Conservation (phyloP, 306 rosid genomes). For the Medicago lupulina region DNA sequence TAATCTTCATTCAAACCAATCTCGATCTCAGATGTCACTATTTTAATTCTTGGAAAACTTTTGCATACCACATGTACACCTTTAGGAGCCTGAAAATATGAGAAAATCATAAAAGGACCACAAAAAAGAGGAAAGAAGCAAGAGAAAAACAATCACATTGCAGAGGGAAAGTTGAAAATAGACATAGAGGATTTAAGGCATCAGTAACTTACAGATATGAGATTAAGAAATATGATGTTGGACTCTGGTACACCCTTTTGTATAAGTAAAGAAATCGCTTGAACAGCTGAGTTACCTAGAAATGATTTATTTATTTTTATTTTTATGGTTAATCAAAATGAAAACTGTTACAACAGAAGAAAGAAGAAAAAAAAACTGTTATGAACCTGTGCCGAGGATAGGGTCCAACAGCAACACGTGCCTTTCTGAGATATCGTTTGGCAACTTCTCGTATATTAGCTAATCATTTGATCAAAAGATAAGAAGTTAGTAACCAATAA, state of each 20-base stretch:
- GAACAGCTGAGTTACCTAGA: conserved; percentile 96
- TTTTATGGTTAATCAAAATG: conserved; percentile 23
- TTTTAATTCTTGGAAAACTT: conserved; percentile 91
- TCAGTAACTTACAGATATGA: conserved; percentile 84
- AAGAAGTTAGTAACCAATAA: conserved; percentile 20
- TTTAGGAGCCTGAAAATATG: conserved; percentile 79
- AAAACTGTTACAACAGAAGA: neutral
- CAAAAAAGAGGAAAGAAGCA: conserved; percentile 13
- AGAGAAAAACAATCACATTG: neutral
- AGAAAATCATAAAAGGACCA: conserved; percentile 12
- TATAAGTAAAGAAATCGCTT: conserved; percentile 85
- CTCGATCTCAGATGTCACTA: conserved; percentile 97
- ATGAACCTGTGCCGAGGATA: conserved; percentile 94
- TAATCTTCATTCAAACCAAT: conserved; percentile 81
- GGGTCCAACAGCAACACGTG: conserved; percentile 96
- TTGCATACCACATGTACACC: conserved; percentile 94
- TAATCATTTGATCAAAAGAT: conserved; percentile 48
- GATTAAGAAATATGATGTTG: conserved; percentile 96
- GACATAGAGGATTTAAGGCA: neutral
- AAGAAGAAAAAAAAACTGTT: neutral
- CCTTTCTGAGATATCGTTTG: conserved; percentile 93
- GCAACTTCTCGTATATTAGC: conserved; percentile 94
- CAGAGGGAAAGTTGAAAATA: conserved; percentile 14
- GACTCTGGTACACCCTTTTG: conserved; percentile 96
- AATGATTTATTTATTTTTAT: conserved; percentile 17